Percentiles rank a stretch among this genome's conserved stretches.
Evolutionary conservation across 768 basidiomycete genomes (phyloP).

Genomic region (Lactarius evosmus): DNA sequence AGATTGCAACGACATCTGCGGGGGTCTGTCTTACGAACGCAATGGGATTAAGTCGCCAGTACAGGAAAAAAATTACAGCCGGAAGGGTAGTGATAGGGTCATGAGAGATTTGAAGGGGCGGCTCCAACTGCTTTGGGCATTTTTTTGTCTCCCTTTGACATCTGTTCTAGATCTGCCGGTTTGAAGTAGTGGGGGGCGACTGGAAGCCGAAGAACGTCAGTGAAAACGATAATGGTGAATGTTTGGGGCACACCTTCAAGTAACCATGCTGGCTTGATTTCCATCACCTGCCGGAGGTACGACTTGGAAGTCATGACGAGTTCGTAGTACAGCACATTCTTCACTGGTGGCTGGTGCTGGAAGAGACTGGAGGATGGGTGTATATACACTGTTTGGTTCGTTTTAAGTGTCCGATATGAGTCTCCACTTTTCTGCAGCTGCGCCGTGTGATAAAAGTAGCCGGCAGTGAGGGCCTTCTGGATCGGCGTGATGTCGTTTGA

Average conservation of each 20-base stretch:
- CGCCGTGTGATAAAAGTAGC: conserved; percentile 96
- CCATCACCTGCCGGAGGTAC: conserved; percentile 97
- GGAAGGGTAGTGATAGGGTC: conserved; percentile 6
- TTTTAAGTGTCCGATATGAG: conserved; percentile 95
- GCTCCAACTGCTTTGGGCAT: conserved; percentile 79
- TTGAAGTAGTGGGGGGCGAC: conserved; percentile 98
- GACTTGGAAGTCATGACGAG: conserved; percentile 97
- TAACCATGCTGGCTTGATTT: conserved; percentile 94
- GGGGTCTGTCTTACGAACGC: not conserved
- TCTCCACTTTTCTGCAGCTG: conserved; percentile 94
- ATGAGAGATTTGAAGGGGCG: conserved; percentile 21
- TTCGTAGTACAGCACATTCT: conserved; percentile 91
- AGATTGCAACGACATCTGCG: not conserved
- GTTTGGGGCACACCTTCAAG: conserved; percentile 65
- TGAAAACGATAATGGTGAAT: conserved; percentile 1
- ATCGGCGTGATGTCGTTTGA: conserved; percentile 88
- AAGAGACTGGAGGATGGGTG: conserved; percentile 95
- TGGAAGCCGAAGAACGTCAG: conserved; percentile 33
- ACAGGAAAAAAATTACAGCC: conserved; percentile 9
- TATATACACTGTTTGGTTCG: conserved; percentile 92
- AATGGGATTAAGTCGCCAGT: conserved; percentile 7
- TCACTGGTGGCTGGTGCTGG: conserved; percentile 92
- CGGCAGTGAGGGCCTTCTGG: conserved; percentile 92
- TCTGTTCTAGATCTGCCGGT: conserved; percentile 72
- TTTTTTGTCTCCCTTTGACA: conserved; percentile 81